Conservation (phyloP, 306 rosid species). For the Betula pendula region DNA sequence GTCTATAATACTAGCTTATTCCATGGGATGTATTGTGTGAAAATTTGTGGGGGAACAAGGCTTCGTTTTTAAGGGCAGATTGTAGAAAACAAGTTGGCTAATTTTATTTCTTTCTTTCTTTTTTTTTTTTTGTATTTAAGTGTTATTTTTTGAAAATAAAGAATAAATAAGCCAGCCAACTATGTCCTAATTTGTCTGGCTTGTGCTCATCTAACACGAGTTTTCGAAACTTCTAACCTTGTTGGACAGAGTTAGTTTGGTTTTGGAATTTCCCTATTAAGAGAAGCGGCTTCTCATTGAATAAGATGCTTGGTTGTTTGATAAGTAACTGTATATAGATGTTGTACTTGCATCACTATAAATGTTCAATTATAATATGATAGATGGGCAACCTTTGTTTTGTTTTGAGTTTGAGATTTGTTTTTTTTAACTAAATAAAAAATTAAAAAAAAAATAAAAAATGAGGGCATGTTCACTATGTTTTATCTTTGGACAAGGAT, state of each 20-base stretch:
- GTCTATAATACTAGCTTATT: not conserved
- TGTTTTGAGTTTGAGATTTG: no score
- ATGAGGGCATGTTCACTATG: no score
- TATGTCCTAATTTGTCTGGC: not conserved
- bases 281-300: no score
- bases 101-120: not conserved
- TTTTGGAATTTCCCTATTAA: not conserved
- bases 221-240: not conserved
- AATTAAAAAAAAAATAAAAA: no score
- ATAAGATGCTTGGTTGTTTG: no score
- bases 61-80: not conserved
- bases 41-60: not conserved
- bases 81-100: not conserved
- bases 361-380: no score
- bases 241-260: not conserved
- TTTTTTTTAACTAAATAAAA: no score
- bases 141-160: not conserved
- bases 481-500: no score
- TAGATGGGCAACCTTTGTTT: no score
- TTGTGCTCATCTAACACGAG: not conserved
- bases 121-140: not conserved
- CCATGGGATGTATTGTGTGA: no score
- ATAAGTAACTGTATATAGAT: no score
- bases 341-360: no score
- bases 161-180: not conserved